A percentile compares a stretch with the other conserved stretches of the same genome.
These are phyloP conservation scores for Beta vulgaris DNA, from an alignment of 148 eudicot genomes.

Conservation along the genomic window DNA sequence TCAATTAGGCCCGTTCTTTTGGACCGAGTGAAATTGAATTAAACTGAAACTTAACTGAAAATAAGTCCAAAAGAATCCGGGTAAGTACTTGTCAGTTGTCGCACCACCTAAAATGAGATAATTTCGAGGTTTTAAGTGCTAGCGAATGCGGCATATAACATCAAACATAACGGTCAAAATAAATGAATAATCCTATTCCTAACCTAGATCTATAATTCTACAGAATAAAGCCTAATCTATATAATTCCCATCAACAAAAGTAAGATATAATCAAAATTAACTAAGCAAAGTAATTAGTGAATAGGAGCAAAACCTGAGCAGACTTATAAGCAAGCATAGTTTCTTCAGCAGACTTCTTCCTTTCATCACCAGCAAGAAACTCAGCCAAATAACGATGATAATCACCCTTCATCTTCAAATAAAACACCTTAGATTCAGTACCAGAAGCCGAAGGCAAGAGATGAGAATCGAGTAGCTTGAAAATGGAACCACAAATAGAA, in stretches of 20 bases:
- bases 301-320: slow-evolving; percentile 23
- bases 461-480: slow-evolving; percentile 25
- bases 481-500: slow-evolving; percentile 15
- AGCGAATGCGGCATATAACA: too few relatives aligned
- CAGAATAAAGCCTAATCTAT: too few relatives aligned
- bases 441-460: slow-evolving; percentile 20
- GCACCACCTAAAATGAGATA: too few relatives aligned
- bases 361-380: slow-evolving; percentile 17
- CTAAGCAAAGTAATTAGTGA: background rate
- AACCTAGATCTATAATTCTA: too few relatives aligned
- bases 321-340: slow-evolving; percentile 27
- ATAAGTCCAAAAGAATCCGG: too few relatives aligned
- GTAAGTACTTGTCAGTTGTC: too few relatives aligned
- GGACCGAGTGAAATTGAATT: too few relatives aligned
- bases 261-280: background rate
- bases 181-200: too few relatives aligned
- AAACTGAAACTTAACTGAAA: too few relatives aligned
- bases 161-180: too few relatives aligned
- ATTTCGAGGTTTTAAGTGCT: too few relatives aligned
- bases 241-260: background rate
- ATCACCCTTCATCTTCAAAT: slow-evolving; percentile 36
- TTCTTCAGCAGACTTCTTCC: slow-evolving; percentile 29
- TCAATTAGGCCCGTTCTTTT: too few relatives aligned
- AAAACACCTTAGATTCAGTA: slow-evolving; percentile 24
- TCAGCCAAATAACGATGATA: slow-evolving; percentile 36